Conservation (phyloP, 2,329 filamentous ascomycete species). For the Metarhizium humberi region DNA sequence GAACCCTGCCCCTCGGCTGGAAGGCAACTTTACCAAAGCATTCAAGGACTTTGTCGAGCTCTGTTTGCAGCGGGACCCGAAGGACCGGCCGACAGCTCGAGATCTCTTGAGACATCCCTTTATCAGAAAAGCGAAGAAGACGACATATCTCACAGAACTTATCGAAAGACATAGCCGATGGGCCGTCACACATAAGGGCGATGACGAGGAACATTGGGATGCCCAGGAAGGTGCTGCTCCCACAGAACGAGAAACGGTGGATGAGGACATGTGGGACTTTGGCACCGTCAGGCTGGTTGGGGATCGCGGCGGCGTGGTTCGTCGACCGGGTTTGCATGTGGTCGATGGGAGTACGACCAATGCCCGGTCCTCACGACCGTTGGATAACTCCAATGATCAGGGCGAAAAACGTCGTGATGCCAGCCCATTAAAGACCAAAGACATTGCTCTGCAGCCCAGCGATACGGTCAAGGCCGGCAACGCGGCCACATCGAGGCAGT, state of each 20-base stretch:
- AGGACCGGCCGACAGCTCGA: constrained; percentile 76
- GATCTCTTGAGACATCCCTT: constrained; percentile 87
- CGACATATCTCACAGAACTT: constrained; percentile 90
- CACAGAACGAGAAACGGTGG: constrained; percentile 44
- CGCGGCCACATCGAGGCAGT: constrained; percentile 42
- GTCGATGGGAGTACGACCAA: constrained; percentile 81
- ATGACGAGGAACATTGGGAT: constrained; percentile 53
- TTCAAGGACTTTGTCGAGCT: constrained; percentile 81
- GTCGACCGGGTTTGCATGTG: constrained; percentile 50
- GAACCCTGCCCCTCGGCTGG: constrained; percentile 74
- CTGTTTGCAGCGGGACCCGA: constrained; percentile 81
- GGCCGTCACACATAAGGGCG: constrained; percentile 69
- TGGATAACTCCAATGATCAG: constrained; percentile 40
- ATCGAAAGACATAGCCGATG: constrained; percentile 87
- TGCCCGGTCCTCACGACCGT: constrained; percentile 49
- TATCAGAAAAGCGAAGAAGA: constrained; percentile 85
- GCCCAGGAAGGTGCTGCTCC: constrained; percentile 43
- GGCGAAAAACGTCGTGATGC: constrained; percentile 40
- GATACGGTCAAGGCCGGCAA: constrained; percentile 48
- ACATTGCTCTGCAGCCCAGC: constrained; percentile 33
- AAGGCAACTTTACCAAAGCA: constrained; percentile 70
- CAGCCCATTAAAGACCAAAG: constrained; percentile 42
- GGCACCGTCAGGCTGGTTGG: constrained; percentile 82
- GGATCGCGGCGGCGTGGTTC: constrained; percentile 48
- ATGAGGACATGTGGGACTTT: constrained; percentile 97